Base-by-base conservation (phyloP, 148 eudicot species). In the Silene latifolia region DNA sequence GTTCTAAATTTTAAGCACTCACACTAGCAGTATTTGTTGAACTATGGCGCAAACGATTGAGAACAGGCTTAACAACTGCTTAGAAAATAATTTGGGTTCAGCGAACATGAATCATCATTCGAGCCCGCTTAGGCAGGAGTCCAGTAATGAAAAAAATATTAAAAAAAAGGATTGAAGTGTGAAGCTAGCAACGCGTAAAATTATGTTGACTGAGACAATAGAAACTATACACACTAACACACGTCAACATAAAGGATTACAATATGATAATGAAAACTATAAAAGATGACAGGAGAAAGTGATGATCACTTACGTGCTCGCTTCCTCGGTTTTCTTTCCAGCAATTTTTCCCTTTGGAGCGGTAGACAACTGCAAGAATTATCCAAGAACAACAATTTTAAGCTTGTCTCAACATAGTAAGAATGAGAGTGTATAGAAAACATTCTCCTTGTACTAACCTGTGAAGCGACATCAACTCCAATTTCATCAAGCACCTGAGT, bases 301-400 rank as follows among this genome's bases (percentile, higher is more conserved):
- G 61, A 61, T 48, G 74, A 42, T 18, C 39, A 65, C 82, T 73
- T 76, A 91, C 98, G 91, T 90, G 88, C 87, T 80, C 69, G 82
- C 93, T 79, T 87, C 93, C 76, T 87, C 97, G 17, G 89, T 77
- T 59, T 88, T 86, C 95, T 90, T 94, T 79, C 96, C 90, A 14
- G 90, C 88, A 84, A 94, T 88, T 88, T 85, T 89, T 39, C 98
- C 98, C 83, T 91, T 94, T 7, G 98, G 98, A 78, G 98, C 98
- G 20, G 95, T 64, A 69, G 98, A 91, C 66, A 94, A 78, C 98
- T 94, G 86, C 74, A 69, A 42, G 71, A 48, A 66, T 1, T 27
- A 39, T 27, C 51, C 44, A 61, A 76, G 72, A 39, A 42, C 29
- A 44, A 76, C 24, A 48, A 59, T 25, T 68, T 72, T 56, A 74